Evolutionary conservation across 2,329 filamentous ascomycete species (phyloP), one percentile per base, ranked within the genome.

Genomic region (Ceratocystis cacaofunesta): DNA sequence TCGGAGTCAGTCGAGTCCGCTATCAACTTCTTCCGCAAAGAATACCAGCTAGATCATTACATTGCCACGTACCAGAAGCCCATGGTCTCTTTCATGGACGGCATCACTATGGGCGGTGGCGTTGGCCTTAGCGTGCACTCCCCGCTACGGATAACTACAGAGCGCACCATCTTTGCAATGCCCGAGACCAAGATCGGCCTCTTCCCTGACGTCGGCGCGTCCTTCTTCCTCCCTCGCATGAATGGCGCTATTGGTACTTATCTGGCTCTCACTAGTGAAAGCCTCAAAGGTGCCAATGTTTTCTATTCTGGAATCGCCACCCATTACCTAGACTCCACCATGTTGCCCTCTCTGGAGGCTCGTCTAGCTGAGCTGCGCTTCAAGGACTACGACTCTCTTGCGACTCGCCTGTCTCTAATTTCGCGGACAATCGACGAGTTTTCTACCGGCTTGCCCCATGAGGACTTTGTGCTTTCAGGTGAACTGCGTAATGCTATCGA

Each of bases 151-250:
- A 95, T 99, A 73, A 94, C 94, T 46, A 99, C 94, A 2, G 94
- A 99, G 77, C 88, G 87, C 73, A 99, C 94, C 5, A 78, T 95
- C 61, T 97, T 99, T 72, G 92, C 95, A 70, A 99, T 99, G 94
- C 94, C 94, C 36, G 94, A 99, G 78, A 99, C 94, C 3, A 95
- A 85, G 7, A 99, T 99, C 72, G 94, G 94, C 48, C 96, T 97
- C 80, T 99, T 99, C 81, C 94, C 95, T 5, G 95, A 99, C 72
- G 94, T 99, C 61, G 94, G 94, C 68, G 95, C 88, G 41, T 95
- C 90, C 10, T 99, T 97, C 79, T 97, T 97, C 80, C 80, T 99
- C 64, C 90, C 94, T 17, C 83, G 91, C 69, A 85, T 99, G 80
- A 85, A 95, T 71, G 94, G 94, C 62, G 79, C 85, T 67, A 77